Base-by-base conservation (phyloP, 805 yeast species). In the Ogataea pilisensis region DNA sequence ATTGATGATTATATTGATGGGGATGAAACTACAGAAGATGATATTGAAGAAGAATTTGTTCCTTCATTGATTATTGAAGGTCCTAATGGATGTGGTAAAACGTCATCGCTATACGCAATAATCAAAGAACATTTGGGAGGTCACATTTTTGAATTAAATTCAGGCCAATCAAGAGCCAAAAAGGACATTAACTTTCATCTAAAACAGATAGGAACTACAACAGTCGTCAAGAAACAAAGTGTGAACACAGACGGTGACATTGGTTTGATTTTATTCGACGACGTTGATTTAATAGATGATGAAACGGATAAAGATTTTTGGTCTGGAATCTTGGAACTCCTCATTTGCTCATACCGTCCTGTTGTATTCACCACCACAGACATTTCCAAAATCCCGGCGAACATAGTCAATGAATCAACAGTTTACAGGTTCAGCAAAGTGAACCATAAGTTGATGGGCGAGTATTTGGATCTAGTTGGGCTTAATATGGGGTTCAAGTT, bases 201-300 rank as follows among this genome's bases (percentile, higher is more conserved):
- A 29, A 80, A 74, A 36, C 97, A 95, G 53, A 74, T 89, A 39
- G 80, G 91, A 41, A 90, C 96, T 4, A 84, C 95, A 0, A 88
- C 87, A 44, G 66, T 84, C 35, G 90, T 91, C 2, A 86, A 82
- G 48, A 66, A 66, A 36, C 51, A 43, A 7, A 14, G n/a, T n/a
- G n/a, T n/a, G n/a, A n/a, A n/a, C n/a, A n/a, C 14, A 11, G 32
- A 27, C 6, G 31, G 11, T 12, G 33, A 37, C 14, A 25, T 22
- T 7, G 89, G 91, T 7, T 65, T 88, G 5, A 80, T 93, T 4
- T 61, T 93, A 26, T 69, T 91, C 42, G 96, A 90, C 51, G 96
- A 91, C 53, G 90, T 85, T 31, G 96, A 91, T 57, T 68, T 86
- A 9, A 58, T 90, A 16, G 87, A 83, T 53, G 87, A 78, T 39